Base-by-base conservation (phyloP, 2,329 filamentous ascomycete genomes). In the Colletotrichum echinochloae region DNA sequence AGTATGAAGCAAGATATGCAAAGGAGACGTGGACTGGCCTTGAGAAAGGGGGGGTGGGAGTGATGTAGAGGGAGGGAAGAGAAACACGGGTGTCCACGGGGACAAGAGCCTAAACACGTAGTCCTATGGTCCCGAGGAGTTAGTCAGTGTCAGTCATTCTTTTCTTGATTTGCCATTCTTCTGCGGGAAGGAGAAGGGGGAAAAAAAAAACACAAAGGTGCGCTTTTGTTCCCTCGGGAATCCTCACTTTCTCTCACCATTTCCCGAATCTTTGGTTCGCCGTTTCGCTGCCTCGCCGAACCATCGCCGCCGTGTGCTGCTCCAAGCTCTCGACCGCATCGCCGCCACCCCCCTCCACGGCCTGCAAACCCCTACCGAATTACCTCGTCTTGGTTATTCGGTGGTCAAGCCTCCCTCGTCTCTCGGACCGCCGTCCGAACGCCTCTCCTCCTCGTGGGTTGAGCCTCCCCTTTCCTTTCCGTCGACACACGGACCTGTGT, bases 361-460 rank as follows among this genome's bases (percentile, higher is more conserved):
- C n/a, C n/a, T 9, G 33, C 5, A 18, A 37, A 55, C n/a, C 30
- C 52, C 3, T 18, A 49, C 11, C 51, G 18, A 35, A 11, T 33
- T 23, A 1, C 16, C 56, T 28, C n/a, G n/a, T 39, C 59, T 60
- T n/a, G 20, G 28, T 49, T 60, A 37, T 49, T 60, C 41, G 28
- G 35, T 49, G n/a, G 12, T 26, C n/a, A 8, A 20, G 16, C 44
- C 41, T 12, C 30, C 30, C 48, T 49, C 41, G 23, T 8, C 41
- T 30, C 57, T 30, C 44, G 9, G 57, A 8, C 30, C 44, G 59
- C 59, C 30, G 9, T 51, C n/a, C 8, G n/a, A 60, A 60, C 57
- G 57, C 57, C 44, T 60, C 44, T 49, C 28, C 18, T 18, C n/a
- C n/a, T 37, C 52, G n/a, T 33, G 12, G 12, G 33, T 46, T n/a